Conservation (phyloP, 768 basidiomycete genomes). For the Udeniomyces megalosporus region DNA sequence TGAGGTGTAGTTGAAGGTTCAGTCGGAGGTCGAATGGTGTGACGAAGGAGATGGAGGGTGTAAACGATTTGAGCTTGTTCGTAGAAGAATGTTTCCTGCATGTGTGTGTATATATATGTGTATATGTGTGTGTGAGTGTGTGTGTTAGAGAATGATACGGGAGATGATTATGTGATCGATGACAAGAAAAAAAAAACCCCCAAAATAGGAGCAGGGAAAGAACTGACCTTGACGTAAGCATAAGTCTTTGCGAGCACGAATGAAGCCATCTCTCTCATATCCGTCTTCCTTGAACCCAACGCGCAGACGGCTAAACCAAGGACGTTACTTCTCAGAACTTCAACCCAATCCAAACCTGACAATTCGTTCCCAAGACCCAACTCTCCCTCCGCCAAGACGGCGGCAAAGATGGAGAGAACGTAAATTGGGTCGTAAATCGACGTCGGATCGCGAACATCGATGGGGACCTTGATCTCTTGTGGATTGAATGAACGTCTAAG, state of each 20-base stretch:
- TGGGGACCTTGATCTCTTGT: neutral
- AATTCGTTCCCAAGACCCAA: conserved; percentile 24
- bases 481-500: conserved; percentile 38
- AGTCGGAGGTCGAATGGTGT: conserved; percentile 36
- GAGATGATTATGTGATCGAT: too few relatives aligned
- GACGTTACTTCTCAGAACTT: conserved; percentile 65
- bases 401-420: conserved; percentile 47
- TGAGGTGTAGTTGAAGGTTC: conserved; percentile 29
- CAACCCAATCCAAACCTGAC: conserved; percentile 63
- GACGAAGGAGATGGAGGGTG: conserved; percentile 49
- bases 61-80: conserved; percentile 60
- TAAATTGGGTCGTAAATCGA: conserved; percentile 67
- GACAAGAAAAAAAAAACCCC: too few relatives aligned
- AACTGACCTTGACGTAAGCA: conserved; percentile 46
- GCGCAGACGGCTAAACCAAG: conserved; percentile 55
- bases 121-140: neutral
- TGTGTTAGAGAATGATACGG: too few relatives aligned
- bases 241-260: conserved; percentile 48
- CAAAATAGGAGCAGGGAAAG: neutral
- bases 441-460: conserved; percentile 27
- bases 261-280: conserved; percentile 45
- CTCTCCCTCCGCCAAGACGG: conserved; percentile 40
- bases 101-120: neutral
- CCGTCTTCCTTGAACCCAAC: conserved; percentile 48
- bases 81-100: conserved; percentile 48